Percentiles rank a stretch among this genome's conserved stretches.
phyloP scores from a whole-genome alignment of 2,329 filamentous ascomycete species.

The Xenoacremonium recifei region DNA sequence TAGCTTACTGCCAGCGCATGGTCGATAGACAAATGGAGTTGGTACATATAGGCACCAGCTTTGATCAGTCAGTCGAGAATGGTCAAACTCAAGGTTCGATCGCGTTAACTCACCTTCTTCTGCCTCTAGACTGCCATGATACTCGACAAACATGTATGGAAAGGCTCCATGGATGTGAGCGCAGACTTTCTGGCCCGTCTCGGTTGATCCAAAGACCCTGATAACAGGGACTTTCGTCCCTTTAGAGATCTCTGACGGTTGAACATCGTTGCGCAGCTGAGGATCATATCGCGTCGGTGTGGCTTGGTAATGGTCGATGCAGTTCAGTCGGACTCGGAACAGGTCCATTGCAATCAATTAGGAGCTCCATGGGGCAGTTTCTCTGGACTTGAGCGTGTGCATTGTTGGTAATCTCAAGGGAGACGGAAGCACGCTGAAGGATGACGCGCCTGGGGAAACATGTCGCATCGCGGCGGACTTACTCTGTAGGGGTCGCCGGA shows the following conservation, averaged over 20 bases:
- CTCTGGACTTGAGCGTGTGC: too few relatives aligned
- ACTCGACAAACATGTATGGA: constrained; percentile 92
- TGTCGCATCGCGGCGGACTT: too few relatives aligned
- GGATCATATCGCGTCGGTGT: constrained; percentile 79
- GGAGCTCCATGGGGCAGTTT: constrained; percentile 16
- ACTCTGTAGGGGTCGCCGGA: too few relatives aligned
- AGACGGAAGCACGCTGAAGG: too few relatives aligned
- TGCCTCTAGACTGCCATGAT: constrained; percentile 65
- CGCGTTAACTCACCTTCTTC: constrained; percentile 59
- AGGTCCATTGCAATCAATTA: constrained; percentile 47
- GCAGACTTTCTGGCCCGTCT: constrained; percentile 94
- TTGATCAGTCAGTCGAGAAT: too few relatives aligned
- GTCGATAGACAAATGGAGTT: constrained; percentile 83
- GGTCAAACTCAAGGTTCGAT: not conserved
- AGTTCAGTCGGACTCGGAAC: constrained; percentile 91
- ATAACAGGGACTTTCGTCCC: constrained; percentile 80
- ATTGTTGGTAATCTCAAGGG: too few relatives aligned
- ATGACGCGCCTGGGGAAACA: too few relatives aligned
- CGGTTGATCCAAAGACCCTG: constrained; percentile 87
- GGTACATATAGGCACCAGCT: constrained; percentile 76
- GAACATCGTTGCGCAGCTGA: constrained; percentile 65
- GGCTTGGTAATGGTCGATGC: constrained; percentile 91
- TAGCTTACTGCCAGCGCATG: constrained; percentile 86
- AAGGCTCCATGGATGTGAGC: constrained; percentile 94
- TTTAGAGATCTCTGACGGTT: constrained; percentile 56